Evolutionary conservation across 2,329 filamentous ascomycete species (phyloP).

Genomic region (Penicillium expansum): DNA sequence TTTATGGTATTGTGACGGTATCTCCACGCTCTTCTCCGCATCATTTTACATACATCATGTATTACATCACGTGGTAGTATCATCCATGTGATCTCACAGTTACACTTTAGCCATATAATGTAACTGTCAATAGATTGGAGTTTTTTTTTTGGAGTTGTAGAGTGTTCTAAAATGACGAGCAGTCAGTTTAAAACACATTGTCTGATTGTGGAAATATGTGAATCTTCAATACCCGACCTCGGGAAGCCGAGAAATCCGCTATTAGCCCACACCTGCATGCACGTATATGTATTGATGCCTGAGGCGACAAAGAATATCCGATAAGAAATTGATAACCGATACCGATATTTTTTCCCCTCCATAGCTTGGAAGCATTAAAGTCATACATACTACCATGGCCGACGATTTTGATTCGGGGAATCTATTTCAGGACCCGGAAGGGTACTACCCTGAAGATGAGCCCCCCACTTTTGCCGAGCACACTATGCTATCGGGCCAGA

Average conservation of each 20-base stretch:
- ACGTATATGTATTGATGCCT: neutral
- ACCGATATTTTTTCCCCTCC: slow-evolving; percentile 11
- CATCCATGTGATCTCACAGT: neutral
- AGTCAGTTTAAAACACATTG: neutral
- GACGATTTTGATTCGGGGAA: slow-evolving; percentile 42
- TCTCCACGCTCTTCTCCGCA: slow-evolving; percentile 24
- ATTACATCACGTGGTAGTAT: slow-evolving; percentile 3
- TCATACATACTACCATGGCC: slow-evolving; percentile 21
- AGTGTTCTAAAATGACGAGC: neutral
- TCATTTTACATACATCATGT: slow-evolving; percentile 3
- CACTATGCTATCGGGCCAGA: slow-evolving; percentile 63
- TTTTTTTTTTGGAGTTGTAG: neutral
- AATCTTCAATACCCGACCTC: neutral
- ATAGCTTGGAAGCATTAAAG: neutral
- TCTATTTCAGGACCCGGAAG: slow-evolving; percentile 78
- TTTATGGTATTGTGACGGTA: slow-evolving; percentile 16
- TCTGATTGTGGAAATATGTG: neutral
- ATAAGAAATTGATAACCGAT: slow-evolving; percentile 17
- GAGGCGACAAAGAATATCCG: neutral
- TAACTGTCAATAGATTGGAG: no score
- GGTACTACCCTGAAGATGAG: slow-evolving; percentile 75
- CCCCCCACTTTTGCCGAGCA: slow-evolving; percentile 71
- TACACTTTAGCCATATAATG: neutral
- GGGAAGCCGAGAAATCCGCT: neutral
- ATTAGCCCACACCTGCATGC: neutral